phyloP scores from a whole-genome alignment of 192 early-diverging fungal genomes.

The Linnemannia schmuckeri region DNA sequence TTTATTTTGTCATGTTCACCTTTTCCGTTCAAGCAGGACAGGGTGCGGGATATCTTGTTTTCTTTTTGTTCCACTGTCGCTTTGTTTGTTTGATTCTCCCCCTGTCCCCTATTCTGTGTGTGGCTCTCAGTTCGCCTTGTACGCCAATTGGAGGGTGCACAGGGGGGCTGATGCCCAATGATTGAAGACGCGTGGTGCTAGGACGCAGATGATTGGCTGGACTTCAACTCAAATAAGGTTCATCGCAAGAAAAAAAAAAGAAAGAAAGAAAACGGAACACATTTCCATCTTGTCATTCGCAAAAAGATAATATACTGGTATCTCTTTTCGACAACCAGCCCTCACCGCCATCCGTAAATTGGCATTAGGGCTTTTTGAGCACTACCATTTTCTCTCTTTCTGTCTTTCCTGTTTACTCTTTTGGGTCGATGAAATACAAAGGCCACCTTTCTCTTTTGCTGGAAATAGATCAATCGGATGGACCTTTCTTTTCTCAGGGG shows the following conservation, averaged over 20 bases:
- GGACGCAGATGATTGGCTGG: neutral
- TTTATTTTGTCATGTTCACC: neutral
- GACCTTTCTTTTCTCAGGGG: conserved; percentile 7
- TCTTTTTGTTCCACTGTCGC: neutral
- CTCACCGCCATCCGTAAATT: neutral
- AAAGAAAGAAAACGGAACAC: neutral
- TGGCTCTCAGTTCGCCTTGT: neutral
- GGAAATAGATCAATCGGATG: conserved; percentile 2
- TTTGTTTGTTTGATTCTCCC: neutral
- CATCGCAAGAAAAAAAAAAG: neutral
- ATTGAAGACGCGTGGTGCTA: conserved; percentile 7
- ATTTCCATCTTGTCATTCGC: neutral
- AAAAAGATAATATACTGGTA: neutral
- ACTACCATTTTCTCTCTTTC: neutral
- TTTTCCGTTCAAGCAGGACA: neutral
- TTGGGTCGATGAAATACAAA: neutral
- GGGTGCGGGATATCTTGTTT: neutral
- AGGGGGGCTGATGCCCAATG: conserved; percentile 19
- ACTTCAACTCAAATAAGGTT: neutral
- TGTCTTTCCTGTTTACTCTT: neutral
- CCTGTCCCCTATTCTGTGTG: neutral
- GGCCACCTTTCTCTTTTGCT: neutral
- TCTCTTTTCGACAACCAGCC: neutral
- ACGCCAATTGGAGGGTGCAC: neutral
- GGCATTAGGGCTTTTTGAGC: neutral